Conservation (phyloP, 495 filamentous ascomycete species). For the Rusavskia elegans region DNA sequence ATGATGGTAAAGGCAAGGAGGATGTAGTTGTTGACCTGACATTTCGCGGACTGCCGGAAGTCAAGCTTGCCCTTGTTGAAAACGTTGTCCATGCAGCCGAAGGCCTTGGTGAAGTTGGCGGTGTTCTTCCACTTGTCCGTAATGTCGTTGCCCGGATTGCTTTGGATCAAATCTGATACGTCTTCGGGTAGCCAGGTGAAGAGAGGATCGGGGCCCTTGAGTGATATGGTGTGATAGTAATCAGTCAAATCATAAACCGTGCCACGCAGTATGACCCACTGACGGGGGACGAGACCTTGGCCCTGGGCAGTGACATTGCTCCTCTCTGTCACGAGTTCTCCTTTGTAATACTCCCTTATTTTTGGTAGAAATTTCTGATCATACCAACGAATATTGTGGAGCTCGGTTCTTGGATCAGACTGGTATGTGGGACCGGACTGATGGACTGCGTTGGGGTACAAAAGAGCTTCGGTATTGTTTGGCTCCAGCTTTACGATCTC, state of each 20-base stretch:
- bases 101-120: slow-evolving; percentile 33
- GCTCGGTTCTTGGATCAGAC: slow-evolving; percentile 31
- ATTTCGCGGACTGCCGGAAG: slow-evolving; percentile 60
- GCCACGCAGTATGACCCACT: slow-evolving; percentile 64
- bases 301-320: slow-evolving; percentile 21
- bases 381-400: slow-evolving; percentile 65
- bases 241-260: slow-evolving; percentile 80
- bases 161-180: slow-evolving; percentile 48
- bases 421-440: slow-evolving; percentile 42
- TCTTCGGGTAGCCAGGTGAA: slow-evolving; percentile 55
- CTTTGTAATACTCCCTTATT: slow-evolving; percentile 76
- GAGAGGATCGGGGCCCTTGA: slow-evolving; percentile 26
- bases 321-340: slow-evolving; percentile 62
- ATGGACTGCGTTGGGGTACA: slow-evolving; percentile 39
- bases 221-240: slow-evolving; percentile 59
- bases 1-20: slow-evolving; percentile 73
- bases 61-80: slow-evolving; percentile 77
- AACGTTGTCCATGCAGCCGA: slow-evolving; percentile 66
- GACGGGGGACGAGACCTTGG: slow-evolving; percentile 50
- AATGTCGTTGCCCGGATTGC: slow-evolving; percentile 66
- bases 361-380: slow-evolving; percentile 50
- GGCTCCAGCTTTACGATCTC: slow-evolving; percentile 32
- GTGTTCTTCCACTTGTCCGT: slow-evolving; percentile 44
- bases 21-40: slow-evolving; percentile 85
- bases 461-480: slow-evolving; percentile 41